phyloP scores from a whole-genome alignment of 176 grass and related monocot genomes.

The Leersia perrieri region DNA sequence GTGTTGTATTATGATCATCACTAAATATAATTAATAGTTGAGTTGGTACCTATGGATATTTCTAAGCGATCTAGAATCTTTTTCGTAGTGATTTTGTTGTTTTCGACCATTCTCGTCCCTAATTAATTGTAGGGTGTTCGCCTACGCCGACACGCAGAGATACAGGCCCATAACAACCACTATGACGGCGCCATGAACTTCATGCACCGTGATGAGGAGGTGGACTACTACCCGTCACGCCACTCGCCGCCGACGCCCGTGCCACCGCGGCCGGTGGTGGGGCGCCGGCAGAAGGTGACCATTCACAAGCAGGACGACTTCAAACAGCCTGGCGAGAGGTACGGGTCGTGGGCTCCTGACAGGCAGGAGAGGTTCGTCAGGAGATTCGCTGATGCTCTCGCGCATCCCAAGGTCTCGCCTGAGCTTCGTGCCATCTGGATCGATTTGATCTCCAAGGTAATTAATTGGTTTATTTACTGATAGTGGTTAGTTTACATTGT shows the following conservation, averaged over 20 bases:
- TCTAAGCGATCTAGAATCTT: too few species aligned
- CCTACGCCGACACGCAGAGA: slow-evolving; percentile 85
- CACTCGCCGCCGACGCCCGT: slow-evolving; percentile 48
- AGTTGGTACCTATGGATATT: too few species aligned
- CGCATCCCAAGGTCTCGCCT: slow-evolving; percentile 67
- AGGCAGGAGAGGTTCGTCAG: slow-evolving; percentile 71
- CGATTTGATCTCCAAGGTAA: slow-evolving; percentile 59
- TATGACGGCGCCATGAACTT: slow-evolving; percentile 81
- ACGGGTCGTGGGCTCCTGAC: slow-evolving; percentile 64
- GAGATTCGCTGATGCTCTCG: slow-evolving; percentile 43
- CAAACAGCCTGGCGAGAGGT: slow-evolving; percentile 79
- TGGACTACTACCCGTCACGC: slow-evolving; percentile 78
- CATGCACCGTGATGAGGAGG: slow-evolving; percentile 88
- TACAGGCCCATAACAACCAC: slow-evolving; percentile 84
- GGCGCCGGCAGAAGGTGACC: slow-evolving; percentile 55
- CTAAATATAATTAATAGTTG: too few species aligned
- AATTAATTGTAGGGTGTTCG: slow-evolving; percentile 89
- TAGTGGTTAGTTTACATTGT: too few species aligned
- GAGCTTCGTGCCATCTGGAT: slow-evolving; percentile 76
- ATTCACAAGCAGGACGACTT: slow-evolving; percentile 81
- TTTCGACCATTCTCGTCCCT: too few species aligned
- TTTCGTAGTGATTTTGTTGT: too few species aligned
- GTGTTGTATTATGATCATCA: too few species aligned
- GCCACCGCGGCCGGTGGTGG: slow-evolving; percentile 27
- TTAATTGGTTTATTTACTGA: too few species aligned